Conservation (phyloP, 495 filamentous ascomycete genomes). For the Neurospora sp. region DNA sequence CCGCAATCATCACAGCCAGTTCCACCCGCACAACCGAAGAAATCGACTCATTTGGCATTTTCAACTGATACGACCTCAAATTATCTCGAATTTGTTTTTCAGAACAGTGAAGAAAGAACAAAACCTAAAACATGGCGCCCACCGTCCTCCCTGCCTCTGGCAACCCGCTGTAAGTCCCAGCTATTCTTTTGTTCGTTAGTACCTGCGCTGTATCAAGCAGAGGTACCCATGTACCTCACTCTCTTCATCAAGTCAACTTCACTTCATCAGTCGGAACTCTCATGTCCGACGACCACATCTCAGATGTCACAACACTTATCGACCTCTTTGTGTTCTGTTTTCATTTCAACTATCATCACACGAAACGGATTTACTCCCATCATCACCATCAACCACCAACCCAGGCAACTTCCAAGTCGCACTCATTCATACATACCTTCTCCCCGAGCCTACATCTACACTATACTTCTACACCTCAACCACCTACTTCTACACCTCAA, state of each 20-base stretch:
- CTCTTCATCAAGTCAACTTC: neutral
- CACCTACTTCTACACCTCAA: no score
- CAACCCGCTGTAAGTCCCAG: constrained; percentile 41
- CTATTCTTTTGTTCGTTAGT: neutral
- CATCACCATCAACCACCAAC: no score
- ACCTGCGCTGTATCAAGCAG: neutral
- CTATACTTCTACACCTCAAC: no score
- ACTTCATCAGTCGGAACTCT: no score
- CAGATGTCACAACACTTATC: neutral
- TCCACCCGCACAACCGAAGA: neutral
- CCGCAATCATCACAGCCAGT: neutral
- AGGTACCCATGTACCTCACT: neutral
- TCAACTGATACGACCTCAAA: neutral
- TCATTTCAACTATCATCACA: no score
- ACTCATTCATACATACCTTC: no score
- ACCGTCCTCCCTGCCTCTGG: constrained; percentile 43
- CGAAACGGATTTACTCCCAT: no score
- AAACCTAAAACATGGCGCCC: constrained; percentile 30
- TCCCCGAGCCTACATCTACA: no score
- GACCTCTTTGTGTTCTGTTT: neutral
- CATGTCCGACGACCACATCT: neutral
- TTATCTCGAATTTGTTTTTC: neutral
- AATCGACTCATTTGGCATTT: neutral
- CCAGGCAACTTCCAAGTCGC: no score
- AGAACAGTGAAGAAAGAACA: neutral